Conservation (phyloP, 2,329 filamentous ascomycete genomes). For the Diaporthe humulicola region DNA sequence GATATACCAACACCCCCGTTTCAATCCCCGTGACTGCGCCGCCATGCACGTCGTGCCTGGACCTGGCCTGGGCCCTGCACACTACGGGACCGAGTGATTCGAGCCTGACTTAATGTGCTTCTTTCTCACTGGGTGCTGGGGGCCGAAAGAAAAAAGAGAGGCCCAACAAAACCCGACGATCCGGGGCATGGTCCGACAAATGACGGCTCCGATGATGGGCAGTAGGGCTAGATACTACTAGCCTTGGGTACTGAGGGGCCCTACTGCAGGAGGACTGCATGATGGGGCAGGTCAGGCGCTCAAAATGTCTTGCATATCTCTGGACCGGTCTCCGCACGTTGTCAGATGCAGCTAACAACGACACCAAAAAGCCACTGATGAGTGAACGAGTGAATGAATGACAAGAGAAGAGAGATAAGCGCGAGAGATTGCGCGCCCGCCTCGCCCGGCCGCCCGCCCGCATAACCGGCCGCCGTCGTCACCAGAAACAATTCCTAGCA, state of each 20-base stretch:
- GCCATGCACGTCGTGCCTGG: slow-evolving; percentile 23
- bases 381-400: neutral
- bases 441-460: neutral
- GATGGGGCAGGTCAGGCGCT: slow-evolving; percentile 17
- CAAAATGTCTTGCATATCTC: slow-evolving; percentile 32
- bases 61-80: neutral
- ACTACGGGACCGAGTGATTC: neutral
- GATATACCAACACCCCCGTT: neutral
- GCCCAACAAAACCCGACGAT: slow-evolving; percentile 1
- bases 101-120: neutral
- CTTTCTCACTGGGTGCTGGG: neutral
- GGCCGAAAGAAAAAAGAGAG: neutral
- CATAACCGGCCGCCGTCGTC: slow-evolving; percentile 18
- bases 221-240: slow-evolving; percentile 10
- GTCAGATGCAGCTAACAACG: slow-evolving; percentile 26
- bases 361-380: neutral
- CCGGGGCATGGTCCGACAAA: slow-evolving; percentile 11
- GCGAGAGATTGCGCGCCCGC: slow-evolving; percentile 16
- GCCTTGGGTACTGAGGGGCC: neutral
- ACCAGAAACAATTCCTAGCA: neutral
- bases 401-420: slow-evolving; percentile 4
- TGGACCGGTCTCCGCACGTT: slow-evolving; percentile 17
- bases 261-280: slow-evolving; percentile 29
- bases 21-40: slow-evolving; percentile 7
- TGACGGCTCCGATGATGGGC: neutral